Base-by-base conservation (phyloP, 2,329 filamentous ascomycete species). In the Aspergillus unguis region DNA sequence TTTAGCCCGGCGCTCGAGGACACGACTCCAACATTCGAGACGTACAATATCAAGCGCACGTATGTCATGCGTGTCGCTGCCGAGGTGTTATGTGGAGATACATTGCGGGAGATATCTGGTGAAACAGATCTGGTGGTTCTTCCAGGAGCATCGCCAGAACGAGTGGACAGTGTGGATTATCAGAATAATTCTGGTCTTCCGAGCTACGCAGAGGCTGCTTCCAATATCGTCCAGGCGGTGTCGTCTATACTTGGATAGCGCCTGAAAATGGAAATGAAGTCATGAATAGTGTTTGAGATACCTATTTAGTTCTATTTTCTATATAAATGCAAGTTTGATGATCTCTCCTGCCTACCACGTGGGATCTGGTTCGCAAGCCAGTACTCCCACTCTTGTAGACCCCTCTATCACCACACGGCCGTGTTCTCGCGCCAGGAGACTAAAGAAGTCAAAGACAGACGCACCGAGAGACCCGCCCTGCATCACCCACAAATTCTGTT, bases 11-110 rank as follows among this genome's bases (percentile, higher is more conserved):
- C 44, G 0, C 6, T 47, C 5, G 26, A 31, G n/a, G 35, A 23
- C 11, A 47, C 44, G 8, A 11, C 35, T 10, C 44, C 44, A 6
- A 47, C 44, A 6, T 29, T 47, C 27, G 8, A 38, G 7, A 47
- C 44, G 26, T 47, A 47, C 10, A 47, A 47, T 25, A 47, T 47
- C 27, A 7, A 11, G 6, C 44, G 44, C n/a, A 47, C 44, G 11
- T 47, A 47, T 38, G 8, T 11, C 44, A 17, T 47, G 35, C n/a
- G 27, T 27, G 5, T 47, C 6, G 25, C 33, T 3, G 44, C 28
- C 5, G 44, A 38, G 0, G 17, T 47, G 7, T n/a, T 17, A 1
- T 36, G 31, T 36, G 31, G 17, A 23, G 32, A 28, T 4, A 26
- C 9, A 3, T 2, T n/a, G 26, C 7, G 6, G 6, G 6, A 4